Percentiles rank a stretch among this genome's conserved stretches.
Conservation (phyloP, 179 eudicot genomes). For the Carnegiea gigantea region DNA sequence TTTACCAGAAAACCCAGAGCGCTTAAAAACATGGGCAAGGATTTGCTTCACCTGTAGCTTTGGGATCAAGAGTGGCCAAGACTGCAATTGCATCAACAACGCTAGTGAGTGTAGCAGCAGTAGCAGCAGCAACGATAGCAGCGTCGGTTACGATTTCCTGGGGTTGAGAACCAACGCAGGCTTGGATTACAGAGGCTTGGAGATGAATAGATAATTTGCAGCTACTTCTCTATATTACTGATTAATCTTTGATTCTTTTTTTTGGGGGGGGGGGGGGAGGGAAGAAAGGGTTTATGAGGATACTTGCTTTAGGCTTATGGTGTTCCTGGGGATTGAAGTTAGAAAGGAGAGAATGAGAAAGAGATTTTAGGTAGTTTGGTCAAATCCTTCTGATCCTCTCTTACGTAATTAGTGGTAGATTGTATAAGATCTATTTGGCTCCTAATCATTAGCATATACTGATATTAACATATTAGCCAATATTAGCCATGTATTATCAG, state of each 20-base stretch:
- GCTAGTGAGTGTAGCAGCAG: slow-evolving; percentile 22
- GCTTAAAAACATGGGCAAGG: slow-evolving; percentile 38
- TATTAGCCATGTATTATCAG: background rate
- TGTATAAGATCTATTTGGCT: background rate
- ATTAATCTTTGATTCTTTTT: background rate
- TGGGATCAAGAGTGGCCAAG: slow-evolving; percentile 53
- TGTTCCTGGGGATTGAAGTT: background rate
- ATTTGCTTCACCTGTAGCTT: slow-evolving; percentile 64
- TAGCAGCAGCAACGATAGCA: slow-evolving; percentile 5
- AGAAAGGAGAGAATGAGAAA: slow-evolving; percentile 5
- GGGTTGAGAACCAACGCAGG: slow-evolving; percentile 59
- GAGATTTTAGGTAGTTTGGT: slow-evolving; percentile 16
- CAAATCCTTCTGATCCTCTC: slow-evolving; percentile 12
- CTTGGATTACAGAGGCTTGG: slow-evolving; percentile 80
- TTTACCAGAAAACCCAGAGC: slow-evolving; percentile 32
- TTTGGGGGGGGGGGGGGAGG: background rate
- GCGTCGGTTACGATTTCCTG: slow-evolving; percentile 63
- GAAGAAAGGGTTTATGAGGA: background rate
- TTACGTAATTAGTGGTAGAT: slow-evolving; percentile 1
- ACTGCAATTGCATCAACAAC: slow-evolving; percentile 43
- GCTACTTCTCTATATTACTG: background rate
- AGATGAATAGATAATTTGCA: slow-evolving; percentile 50
- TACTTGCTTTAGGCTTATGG: background rate
- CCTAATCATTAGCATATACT: background rate
- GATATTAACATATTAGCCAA: background rate